Evolutionary conservation across 2,329 filamentous ascomycete genomes (phyloP).

Genomic region (Xylaria sp.): DNA sequence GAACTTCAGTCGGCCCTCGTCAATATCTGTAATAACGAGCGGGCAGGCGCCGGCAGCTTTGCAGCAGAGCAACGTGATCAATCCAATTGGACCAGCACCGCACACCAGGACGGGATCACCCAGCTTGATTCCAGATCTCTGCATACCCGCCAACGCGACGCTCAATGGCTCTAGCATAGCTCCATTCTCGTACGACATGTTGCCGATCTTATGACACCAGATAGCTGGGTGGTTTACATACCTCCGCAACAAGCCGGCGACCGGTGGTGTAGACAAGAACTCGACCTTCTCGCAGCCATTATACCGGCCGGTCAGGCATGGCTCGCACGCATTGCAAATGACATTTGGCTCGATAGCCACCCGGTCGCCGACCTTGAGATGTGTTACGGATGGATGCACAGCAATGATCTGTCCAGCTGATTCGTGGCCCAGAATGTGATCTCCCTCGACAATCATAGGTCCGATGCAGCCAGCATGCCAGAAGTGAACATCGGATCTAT

Average conservation of each 20-base stretch:
- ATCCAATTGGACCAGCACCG: slow-evolving; percentile 88
- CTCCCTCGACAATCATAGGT: slow-evolving; percentile 84
- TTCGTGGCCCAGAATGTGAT: slow-evolving; percentile 93
- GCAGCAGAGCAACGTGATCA: slow-evolving; percentile 80
- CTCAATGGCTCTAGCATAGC: slow-evolving; percentile 85
- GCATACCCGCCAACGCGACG: slow-evolving; percentile 82
- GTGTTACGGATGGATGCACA: slow-evolving; percentile 71
- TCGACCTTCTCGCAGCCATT: slow-evolving; percentile 84
- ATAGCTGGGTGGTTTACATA: slow-evolving; percentile 92
- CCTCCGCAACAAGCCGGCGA: slow-evolving; percentile 77
- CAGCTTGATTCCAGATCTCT: slow-evolving; percentile 72
- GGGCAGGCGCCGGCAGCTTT: slow-evolving; percentile 84
- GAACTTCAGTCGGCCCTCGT: slow-evolving; percentile 76
- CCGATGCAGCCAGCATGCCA: slow-evolving; percentile 95
- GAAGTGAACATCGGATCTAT: slow-evolving; percentile 89
- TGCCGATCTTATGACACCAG: slow-evolving; percentile 94
- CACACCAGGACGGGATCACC: slow-evolving; percentile 87
- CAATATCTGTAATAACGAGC: slow-evolving; percentile 91
- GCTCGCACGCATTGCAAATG: slow-evolving; percentile 85
- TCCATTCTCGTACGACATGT: slow-evolving; percentile 88
- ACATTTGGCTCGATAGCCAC: slow-evolving; percentile 93
- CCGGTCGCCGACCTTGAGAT: slow-evolving; percentile 77
- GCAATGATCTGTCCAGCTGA: slow-evolving; percentile 80
- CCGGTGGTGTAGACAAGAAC: slow-evolving; percentile 87
- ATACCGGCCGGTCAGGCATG: slow-evolving; percentile 86